Evolutionary conservation across 2,329 filamentous ascomycete species (phyloP).

Genomic region (Thelonectria rubi): DNA sequence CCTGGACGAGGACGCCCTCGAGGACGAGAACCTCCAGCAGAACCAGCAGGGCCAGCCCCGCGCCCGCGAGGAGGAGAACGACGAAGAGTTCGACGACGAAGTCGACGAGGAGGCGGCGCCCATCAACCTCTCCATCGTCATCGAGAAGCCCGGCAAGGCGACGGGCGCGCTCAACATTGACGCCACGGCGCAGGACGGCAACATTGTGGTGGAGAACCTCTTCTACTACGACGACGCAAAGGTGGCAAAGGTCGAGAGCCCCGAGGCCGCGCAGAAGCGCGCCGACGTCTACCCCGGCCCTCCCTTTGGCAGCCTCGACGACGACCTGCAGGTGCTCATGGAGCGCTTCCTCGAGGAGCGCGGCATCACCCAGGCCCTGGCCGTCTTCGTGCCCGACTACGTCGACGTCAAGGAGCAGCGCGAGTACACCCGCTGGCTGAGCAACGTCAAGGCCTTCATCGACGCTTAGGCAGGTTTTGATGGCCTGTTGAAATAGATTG

Average conservation of each 20-base stretch:
- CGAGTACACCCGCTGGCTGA: slow-evolving; percentile 93
- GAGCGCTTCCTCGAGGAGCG: slow-evolving; percentile 96
- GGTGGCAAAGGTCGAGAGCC: slow-evolving; percentile 77
- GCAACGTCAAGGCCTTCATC: slow-evolving; percentile 86
- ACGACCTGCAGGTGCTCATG: slow-evolving; percentile 91
- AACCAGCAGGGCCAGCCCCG: slow-evolving; percentile 65
- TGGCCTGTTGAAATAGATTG: too few relatives aligned
- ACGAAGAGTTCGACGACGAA: slow-evolving; percentile 57
- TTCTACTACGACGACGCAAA: slow-evolving; percentile 84
- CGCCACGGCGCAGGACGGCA: slow-evolving; percentile 84
- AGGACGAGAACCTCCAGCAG: slow-evolving; percentile 56
- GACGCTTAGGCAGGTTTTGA: slow-evolving; percentile 63
- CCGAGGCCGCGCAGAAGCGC: slow-evolving; percentile 80
- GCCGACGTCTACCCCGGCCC: slow-evolving; percentile 88
- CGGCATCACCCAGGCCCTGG: slow-evolving; percentile 86
- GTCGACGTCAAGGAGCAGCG: slow-evolving; percentile 98
- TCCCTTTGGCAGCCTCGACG: slow-evolving; percentile 92
- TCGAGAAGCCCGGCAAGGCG: slow-evolving; percentile 82
- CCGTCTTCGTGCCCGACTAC: slow-evolving; percentile 93
- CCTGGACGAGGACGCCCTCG: slow-evolving; percentile 52
- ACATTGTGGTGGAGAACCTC: slow-evolving; percentile 88
- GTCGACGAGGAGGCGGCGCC: slow-evolving; percentile 73
- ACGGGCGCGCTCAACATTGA: slow-evolving; percentile 84
- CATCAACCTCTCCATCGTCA: slow-evolving; percentile 82
- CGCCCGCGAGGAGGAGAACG: slow-evolving; percentile 63